These are phyloP conservation scores for Capillidium heterosporum DNA, from an alignment of 371 early-diverging fungal genomes.

Conservation along the genomic window DNA sequence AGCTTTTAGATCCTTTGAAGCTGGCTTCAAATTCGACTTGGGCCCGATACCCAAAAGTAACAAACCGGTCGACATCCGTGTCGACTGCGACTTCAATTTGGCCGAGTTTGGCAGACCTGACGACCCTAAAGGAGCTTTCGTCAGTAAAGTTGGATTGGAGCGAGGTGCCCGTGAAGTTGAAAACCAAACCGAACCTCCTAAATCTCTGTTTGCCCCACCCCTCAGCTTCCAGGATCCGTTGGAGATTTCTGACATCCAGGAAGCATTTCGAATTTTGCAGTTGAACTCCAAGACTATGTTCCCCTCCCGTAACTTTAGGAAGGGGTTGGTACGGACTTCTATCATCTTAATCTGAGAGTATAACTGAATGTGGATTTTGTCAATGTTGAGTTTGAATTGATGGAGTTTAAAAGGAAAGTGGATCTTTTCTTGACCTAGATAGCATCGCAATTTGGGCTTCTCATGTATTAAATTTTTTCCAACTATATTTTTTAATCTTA, in stretches of 20 bases:
- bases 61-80: neutral
- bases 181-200: constrained; percentile 10
- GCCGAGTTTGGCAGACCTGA: neutral
- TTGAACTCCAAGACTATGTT: constrained; percentile 23
- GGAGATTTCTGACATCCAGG: constrained; percentile 69
- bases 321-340: constrained; percentile 53
- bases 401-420: no score
- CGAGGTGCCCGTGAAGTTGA: neutral
- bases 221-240: constrained; percentile 63
- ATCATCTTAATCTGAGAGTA: constrained; percentile 51
- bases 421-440: no score
- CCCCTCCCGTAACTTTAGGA: constrained; percentile 54
- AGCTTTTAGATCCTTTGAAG: neutral
- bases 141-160: no score
- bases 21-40: constrained; percentile 7
- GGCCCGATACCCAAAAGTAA: neutral
- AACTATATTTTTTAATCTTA: no score
- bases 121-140: neutral
- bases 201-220: constrained; percentile 55
- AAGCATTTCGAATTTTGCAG: constrained; percentile 71
- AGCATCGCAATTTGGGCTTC: no score
- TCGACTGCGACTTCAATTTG: neutral
- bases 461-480: no score
- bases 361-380: no score
- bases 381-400: neutral